phyloP scores from a whole-genome alignment of 2,329 filamentous ascomycete genomes.

The Ophiosphaerella korrae region DNA sequence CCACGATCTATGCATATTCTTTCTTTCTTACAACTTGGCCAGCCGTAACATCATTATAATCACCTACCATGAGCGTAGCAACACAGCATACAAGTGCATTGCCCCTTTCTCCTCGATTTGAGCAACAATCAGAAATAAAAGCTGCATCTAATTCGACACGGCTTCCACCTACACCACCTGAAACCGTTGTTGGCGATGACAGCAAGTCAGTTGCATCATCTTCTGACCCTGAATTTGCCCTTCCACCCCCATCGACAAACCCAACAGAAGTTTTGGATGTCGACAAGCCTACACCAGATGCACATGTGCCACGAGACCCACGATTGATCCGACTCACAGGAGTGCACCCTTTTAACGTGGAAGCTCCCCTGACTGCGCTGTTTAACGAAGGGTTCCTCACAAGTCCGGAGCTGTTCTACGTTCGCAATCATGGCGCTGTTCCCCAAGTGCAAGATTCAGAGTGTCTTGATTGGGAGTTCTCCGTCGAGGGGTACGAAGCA shows the following conservation, averaged over 20 bases:
- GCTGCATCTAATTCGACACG: conserved; percentile 19
- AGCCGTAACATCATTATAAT: neutral
- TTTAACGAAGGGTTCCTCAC: conserved; percentile 86
- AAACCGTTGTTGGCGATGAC: conserved; percentile 43
- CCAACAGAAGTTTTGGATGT: conserved; percentile 69
- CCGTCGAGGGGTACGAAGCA: conserved; percentile 69
- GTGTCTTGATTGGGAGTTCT: conserved; percentile 79
- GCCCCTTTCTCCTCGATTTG: conserved; percentile 18
- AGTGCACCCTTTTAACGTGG: conserved; percentile 88
- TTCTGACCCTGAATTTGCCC: conserved; percentile 56
- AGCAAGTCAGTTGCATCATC: conserved; percentile 22
- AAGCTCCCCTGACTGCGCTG: conserved; percentile 78
- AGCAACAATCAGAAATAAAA: conserved; percentile 23
- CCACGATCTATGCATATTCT: too few species aligned
- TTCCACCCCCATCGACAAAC: conserved; percentile 68
- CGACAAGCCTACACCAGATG: conserved; percentile 83
- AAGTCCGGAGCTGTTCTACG: conserved; percentile 86
- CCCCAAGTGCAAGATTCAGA: conserved; percentile 74
- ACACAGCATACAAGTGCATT: conserved; percentile 15
- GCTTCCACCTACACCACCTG: conserved; percentile 44
- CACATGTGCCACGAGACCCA: conserved; percentile 78
- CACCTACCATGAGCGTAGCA: conserved; percentile 24
- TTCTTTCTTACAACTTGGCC: too few species aligned
- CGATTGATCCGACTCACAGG: conserved; percentile 86
- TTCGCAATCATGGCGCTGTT: conserved; percentile 86